Evolutionary conservation across 306 rosid genomes (phyloP), one percentile per base, ranked within the genome.

Genomic region (Morella rubra): DNA sequence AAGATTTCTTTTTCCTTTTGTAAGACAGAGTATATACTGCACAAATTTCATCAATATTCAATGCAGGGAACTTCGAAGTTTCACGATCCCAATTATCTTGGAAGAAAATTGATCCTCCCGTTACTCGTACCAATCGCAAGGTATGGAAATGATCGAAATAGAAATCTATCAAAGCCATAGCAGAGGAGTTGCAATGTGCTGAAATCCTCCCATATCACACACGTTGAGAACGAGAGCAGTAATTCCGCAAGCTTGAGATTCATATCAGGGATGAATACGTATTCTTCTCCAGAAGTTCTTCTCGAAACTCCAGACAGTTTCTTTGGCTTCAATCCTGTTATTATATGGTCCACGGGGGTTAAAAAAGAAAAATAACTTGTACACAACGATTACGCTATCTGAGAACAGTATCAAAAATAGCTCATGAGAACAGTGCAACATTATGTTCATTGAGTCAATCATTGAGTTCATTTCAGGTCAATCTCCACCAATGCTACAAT

Each of bases 371-470:
- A 6, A 62, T 37, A 14, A 40, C 46, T 7, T 22, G 11, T 2
- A 37, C 16, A 6, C 10, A 40, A 37, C 32, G 69, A 7, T 32
- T 62, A 18, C 64, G 18, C 64, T 12, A 15, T 58, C 64, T 22
- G 0, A 58, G 22, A 62, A 15, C 1, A 40, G 19, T 1, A 15
- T 62, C 27, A 13, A 20, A 62, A 41, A 16, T 66, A 42, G 71
- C 71, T 3, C 7, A 13, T 12, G 50, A 42, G 71, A 54, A 2
- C 7, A 11, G 47, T 46, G 8, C 22, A 64, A 14, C 41, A n/a
- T 46, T 41, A 68, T 19, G 76, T 67, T 49, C 76, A 82, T 71
- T 73, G 18, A 65, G 47, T 65, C 71, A 60, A 76, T 71, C 69
- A 71, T 73, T 37, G 47, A 53, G 65, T 54, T 69, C 54, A 64